Conservation (phyloP, 2,329 filamentous ascomycete genomes). For the Xylogone sp. region DNA sequence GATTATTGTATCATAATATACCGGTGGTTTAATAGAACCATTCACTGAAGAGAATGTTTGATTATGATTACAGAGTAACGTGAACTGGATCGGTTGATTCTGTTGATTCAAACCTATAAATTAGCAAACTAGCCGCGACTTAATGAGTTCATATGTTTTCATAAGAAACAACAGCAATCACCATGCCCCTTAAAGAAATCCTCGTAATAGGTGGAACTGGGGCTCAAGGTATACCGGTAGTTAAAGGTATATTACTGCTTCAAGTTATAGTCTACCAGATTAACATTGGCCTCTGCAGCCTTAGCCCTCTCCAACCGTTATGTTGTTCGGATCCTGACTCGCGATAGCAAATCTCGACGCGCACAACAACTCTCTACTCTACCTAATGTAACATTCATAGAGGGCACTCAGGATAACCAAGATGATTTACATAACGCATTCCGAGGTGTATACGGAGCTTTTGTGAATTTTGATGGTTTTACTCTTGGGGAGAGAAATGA, state of each 20-base stretch:
- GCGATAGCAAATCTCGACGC: slow-evolving; percentile 4
- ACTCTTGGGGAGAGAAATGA: slow-evolving; percentile 19
- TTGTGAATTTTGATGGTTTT: slow-evolving; percentile 20
- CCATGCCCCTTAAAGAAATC: slow-evolving; percentile 52
- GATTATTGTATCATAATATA: too few species aligned
- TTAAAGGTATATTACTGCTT: slow-evolving; percentile 22
- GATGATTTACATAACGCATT: neutral
- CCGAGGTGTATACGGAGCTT: slow-evolving; percentile 14
- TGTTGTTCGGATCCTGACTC: slow-evolving; percentile 6
- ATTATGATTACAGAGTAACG: too few species aligned
- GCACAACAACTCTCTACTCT: slow-evolving; percentile 12
- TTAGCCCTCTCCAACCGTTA: slow-evolving; percentile 4
- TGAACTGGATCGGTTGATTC: too few species aligned
- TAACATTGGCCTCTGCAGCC: neutral
- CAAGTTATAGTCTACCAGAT: too few species aligned
- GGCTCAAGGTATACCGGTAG: slow-evolving; percentile 33
- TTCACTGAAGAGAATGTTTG: too few species aligned
- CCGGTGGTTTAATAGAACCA: too few species aligned
- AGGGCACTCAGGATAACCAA: slow-evolving; percentile 7
- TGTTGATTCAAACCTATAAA: too few species aligned
- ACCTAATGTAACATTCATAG: slow-evolving; percentile 11
- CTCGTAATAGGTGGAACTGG: slow-evolving; percentile 37
- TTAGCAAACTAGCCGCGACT: too few species aligned
- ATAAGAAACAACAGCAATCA: slow-evolving; percentile 22
- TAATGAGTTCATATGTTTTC: too few species aligned